Evolutionary conservation across 2,329 filamentous ascomycete genomes (phyloP).

Genomic region (Colletotrichum musicola): DNA sequence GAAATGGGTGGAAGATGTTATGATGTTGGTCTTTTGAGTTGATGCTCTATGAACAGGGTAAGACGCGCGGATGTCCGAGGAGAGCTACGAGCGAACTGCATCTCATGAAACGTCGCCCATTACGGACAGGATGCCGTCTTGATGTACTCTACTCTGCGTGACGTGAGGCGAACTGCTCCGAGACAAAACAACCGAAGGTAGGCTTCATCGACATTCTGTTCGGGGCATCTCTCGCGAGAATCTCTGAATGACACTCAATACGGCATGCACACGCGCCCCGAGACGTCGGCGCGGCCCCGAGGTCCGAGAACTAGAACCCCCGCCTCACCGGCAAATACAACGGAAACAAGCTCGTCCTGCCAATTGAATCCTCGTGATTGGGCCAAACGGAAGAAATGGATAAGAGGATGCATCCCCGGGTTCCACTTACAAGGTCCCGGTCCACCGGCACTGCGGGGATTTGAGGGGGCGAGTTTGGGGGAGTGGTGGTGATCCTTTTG

Average conservation of each 20-base stretch:
- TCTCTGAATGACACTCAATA: neutral
- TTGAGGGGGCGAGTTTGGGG: neutral
- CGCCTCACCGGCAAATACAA: constrained; percentile 5
- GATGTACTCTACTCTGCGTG: neutral
- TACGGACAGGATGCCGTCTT: neutral
- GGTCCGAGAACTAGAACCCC: constrained; percentile 12
- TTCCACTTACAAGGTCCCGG: constrained; percentile 3
- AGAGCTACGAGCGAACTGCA: neutral
- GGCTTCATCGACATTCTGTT: too few species aligned
- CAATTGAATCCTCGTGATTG: constrained; percentile 2
- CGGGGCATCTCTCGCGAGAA: neutral
- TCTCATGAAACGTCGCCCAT: neutral
- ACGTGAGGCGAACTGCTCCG: too few species aligned
- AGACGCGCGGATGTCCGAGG: too few species aligned
- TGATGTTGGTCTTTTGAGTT: neutral
- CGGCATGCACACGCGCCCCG: constrained; percentile 5
- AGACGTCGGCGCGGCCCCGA: constrained; percentile 23
- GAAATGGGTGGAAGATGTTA: neutral
- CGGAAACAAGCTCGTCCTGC: neutral
- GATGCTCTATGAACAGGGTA: too few species aligned
- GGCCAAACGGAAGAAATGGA: neutral
- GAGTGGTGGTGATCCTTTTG: neutral
- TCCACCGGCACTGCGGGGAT: constrained; percentile 18
- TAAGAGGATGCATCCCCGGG: neutral
- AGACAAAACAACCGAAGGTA: too few species aligned